phyloP scores from a whole-genome alignment of 2,329 filamentous ascomycete genomes.

The Curvularia verruculosa region DNA sequence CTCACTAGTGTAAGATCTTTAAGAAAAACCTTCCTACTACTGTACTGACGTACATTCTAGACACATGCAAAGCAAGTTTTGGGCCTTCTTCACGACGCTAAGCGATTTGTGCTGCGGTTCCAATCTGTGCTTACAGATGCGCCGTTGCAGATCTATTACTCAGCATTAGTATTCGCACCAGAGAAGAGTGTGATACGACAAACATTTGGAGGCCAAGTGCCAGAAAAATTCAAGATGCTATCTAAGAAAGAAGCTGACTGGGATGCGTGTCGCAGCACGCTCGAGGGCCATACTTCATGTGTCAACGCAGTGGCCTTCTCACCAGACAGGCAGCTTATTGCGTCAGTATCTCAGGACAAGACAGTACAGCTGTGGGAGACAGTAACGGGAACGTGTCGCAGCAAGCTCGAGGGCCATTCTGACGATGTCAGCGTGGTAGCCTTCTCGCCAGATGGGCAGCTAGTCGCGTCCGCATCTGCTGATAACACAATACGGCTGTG shows the following conservation, averaged over 20 bases:
- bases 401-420: background rate
- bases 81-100: slow-evolving; percentile 38
- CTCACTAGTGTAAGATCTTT: slow-evolving; percentile 15
- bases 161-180: slow-evolving; percentile 48
- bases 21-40: slow-evolving; percentile 4
- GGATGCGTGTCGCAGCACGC: slow-evolving; percentile 4
- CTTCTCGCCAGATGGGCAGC: background rate
- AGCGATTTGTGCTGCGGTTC: slow-evolving; percentile 42
- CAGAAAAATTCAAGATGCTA: slow-evolving; percentile 13
- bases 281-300: background rate
- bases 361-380: slow-evolving; percentile 7
- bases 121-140: slow-evolving; percentile 34
- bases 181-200: slow-evolving; percentile 23
- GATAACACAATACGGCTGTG: slow-evolving; percentile 4
- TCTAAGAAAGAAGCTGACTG: slow-evolving; percentile 19
- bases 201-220: slow-evolving; percentile 16
- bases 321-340: background rate
- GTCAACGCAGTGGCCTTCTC: background rate
- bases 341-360: background rate
- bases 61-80: slow-evolving; percentile 11
- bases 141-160: slow-evolving; percentile 49
- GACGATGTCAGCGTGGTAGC: background rate
- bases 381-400: background rate
- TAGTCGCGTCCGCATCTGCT: background rate
- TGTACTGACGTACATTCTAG: slow-evolving; percentile 17